These are phyloP conservation scores for Penicillium frequentans DNA, from an alignment of 2,329 filamentous ascomycete genomes.

Conservation along the genomic window DNA sequence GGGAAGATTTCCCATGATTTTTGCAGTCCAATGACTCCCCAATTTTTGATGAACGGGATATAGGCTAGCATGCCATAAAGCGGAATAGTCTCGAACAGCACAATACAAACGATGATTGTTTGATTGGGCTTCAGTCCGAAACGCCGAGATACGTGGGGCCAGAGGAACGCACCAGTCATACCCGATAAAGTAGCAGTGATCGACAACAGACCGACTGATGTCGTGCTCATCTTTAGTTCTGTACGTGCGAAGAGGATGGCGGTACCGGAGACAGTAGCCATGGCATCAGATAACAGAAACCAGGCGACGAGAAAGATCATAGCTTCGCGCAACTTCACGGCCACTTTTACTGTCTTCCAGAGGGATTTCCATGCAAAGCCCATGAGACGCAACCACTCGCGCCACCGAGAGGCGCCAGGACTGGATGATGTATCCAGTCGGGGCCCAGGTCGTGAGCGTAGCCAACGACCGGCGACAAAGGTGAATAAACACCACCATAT, in stretches of 20 bases:
- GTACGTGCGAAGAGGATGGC: conserved; percentile 93
- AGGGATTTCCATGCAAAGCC: conserved; percentile 79
- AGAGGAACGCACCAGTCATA: conserved; percentile 79
- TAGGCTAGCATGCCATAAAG: conserved; percentile 84
- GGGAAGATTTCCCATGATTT: conserved; percentile 93
- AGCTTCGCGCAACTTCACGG: conserved; percentile 69
- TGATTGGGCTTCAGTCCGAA: conserved; percentile 71
- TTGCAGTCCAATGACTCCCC: conserved; percentile 77
- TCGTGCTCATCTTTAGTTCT: conserved; percentile 77
- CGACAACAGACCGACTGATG: conserved; percentile 79
- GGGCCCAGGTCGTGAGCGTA: conserved; percentile 80
- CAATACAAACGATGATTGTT: conserved; percentile 85
- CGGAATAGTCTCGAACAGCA: conserved; percentile 85
- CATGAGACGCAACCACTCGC: conserved; percentile 67
- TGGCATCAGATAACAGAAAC: conserved; percentile 87
- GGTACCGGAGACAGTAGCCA: conserved; percentile 87
- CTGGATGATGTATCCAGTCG: conserved; percentile 46
- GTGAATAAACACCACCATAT: conserved; percentile 88
- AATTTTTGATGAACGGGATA: conserved; percentile 69
- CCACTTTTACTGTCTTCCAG: conserved; percentile 72
- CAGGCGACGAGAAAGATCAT: conserved; percentile 81
- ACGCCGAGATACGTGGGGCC: conserved; percentile 71
- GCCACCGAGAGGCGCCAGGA: conserved; percentile 23
- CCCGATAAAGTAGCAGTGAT: conserved; percentile 81
- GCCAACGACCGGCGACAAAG: conserved; percentile 76